Evolutionary conservation across 2,329 filamentous ascomycete genomes (phyloP).

Genomic region (Fusarium sp.): DNA sequence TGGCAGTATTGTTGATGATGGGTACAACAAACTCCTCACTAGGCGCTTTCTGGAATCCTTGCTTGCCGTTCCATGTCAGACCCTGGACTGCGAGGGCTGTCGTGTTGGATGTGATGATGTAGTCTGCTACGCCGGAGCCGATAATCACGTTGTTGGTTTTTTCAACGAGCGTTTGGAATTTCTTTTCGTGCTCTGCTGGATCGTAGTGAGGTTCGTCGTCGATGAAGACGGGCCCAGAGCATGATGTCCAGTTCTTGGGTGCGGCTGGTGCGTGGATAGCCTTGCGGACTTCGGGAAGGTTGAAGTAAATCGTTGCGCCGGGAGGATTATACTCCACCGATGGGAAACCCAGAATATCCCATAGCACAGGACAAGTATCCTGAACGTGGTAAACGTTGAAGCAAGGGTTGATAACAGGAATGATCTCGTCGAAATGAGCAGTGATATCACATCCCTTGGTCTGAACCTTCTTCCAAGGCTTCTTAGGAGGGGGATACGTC

Average conservation of each 20-base stretch:
- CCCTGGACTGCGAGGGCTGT: slow-evolving; percentile 4
- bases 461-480: slow-evolving; percentile 19
- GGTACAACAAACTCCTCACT: slow-evolving; percentile 18
- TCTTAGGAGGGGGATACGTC: neutral
- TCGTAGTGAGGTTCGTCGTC: neutral
- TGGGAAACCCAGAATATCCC: neutral
- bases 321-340: slow-evolving; percentile 10
- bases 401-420: slow-evolving; percentile 9
- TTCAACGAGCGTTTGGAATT: slow-evolving; percentile 15
- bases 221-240: slow-evolving; percentile 4
- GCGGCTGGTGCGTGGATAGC: slow-evolving; percentile 3
- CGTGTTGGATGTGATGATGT: slow-evolving; percentile 24
- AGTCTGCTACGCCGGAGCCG: slow-evolving; percentile 13
- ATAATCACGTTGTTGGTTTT: slow-evolving; percentile 22
- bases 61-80: slow-evolving; percentile 13
- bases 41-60: slow-evolving; percentile 6
- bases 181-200: slow-evolving; percentile 8
- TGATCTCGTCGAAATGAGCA: slow-evolving; percentile 11
- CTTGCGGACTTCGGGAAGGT: slow-evolving; percentile 7
- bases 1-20: slow-evolving; percentile 5
- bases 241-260: slow-evolving; percentile 11
- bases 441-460: slow-evolving; percentile 18
- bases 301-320: slow-evolving; percentile 1
- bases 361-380: slow-evolving; percentile 9
- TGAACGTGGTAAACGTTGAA: slow-evolving; percentile 20